Percentiles rank a stretch among this genome's conserved stretches.
phyloP scores from a whole-genome alignment of 2,329 filamentous ascomycete genomes.

The Colletotrichum gloeosporioides region DNA sequence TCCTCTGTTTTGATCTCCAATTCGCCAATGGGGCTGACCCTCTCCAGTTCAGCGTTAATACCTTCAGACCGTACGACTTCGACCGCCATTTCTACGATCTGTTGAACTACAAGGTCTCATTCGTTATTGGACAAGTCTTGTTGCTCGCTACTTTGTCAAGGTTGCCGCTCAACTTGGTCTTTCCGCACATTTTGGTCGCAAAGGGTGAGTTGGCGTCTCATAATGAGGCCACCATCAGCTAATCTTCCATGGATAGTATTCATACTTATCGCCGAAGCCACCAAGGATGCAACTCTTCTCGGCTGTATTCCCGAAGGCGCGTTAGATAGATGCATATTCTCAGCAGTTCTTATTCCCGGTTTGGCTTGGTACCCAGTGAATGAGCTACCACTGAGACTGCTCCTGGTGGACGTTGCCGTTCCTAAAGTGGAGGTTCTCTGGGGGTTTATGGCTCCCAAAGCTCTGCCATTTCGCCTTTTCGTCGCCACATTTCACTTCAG shows the following conservation, averaged over 20 bases:
- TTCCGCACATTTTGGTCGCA: background rate
- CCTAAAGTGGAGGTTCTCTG: background rate
- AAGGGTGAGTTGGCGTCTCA: background rate
- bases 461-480: background rate
- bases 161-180: background rate
- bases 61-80: background rate
- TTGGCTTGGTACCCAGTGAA: background rate
- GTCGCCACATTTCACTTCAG: background rate
- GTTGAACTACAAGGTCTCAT: background rate
- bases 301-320: background rate
- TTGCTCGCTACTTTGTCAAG: background rate
- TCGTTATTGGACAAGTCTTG: background rate
- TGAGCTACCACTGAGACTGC: background rate
- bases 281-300: fast-evolving
- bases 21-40: background rate
- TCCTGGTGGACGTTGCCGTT: background rate
- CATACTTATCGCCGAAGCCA: background rate
- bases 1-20: too few species aligned
- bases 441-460: background rate
- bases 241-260: background rate
- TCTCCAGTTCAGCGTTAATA: background rate
- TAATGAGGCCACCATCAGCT: background rate
- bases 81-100: background rate
- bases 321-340: background rate
- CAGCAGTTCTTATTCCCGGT: background rate